Evolutionary conservation across 1,139 yeast genomes (phyloP).

Genomic region (Suhomyces choctaworum): DNA sequence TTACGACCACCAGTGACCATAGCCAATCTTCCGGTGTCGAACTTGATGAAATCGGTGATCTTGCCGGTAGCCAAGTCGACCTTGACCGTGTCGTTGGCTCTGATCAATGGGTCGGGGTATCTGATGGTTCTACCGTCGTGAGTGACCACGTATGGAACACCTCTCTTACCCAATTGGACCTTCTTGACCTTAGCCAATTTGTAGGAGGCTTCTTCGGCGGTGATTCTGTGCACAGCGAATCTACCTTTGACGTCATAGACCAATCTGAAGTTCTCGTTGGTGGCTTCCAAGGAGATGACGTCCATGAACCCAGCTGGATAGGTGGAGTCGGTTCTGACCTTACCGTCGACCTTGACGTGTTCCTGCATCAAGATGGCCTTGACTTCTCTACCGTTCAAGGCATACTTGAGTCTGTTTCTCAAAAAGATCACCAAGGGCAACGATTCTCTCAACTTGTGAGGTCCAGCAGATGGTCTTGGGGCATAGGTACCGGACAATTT

Average conservation of each 20-base stretch:
- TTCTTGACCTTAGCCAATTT: constrained; percentile 97
- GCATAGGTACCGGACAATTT: constrained; percentile 99
- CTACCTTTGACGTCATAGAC: constrained; percentile 98
- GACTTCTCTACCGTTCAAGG: constrained; percentile 99
- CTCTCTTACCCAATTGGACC: constrained; percentile 97
- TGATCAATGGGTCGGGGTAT: constrained; percentile 97
- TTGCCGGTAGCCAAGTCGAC: constrained; percentile 95
- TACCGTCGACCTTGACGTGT: constrained; percentile 98
- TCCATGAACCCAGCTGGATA: constrained; percentile 99
- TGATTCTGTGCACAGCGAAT: constrained; percentile 98
- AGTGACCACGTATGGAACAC: constrained; percentile 96
- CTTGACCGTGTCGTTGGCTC: constrained; percentile 96
- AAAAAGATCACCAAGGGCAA: constrained; percentile 96
- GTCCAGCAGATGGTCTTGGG: constrained; percentile 99
- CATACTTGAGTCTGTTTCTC: constrained; percentile 99
- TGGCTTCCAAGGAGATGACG: constrained; percentile 93
- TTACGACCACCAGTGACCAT: constrained; percentile 99
- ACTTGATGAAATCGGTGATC: constrained; percentile 87
- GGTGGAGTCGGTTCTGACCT: constrained; percentile 98
- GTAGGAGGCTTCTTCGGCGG: constrained; percentile 97
- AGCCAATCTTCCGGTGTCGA: constrained; percentile 93
- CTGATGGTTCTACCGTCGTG: constrained; percentile 99
- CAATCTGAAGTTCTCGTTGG: constrained; percentile 99
- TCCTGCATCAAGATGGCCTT: constrained; percentile 99
- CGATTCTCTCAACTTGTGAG: constrained; percentile 99